Evolutionary conservation across 805 yeast species (phyloP).

Genomic region (Monosporozyma aerobia): DNA sequence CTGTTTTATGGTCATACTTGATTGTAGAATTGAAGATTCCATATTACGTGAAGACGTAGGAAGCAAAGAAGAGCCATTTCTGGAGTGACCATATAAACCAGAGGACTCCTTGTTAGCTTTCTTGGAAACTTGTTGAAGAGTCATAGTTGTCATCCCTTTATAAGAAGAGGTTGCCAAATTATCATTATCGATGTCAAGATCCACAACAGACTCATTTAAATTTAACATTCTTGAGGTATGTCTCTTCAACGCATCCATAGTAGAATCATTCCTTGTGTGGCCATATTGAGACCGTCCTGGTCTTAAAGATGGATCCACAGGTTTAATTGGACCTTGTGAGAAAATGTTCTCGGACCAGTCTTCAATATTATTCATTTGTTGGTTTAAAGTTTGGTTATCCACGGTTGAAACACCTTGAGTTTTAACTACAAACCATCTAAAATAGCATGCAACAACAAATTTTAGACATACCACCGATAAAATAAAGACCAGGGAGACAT

Average conservation of each 20-base stretch:
- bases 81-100: background rate
- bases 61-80: constrained; percentile 8
- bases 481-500: constrained; percentile 74
- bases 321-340: constrained; percentile 41
- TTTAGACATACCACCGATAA: constrained; percentile 69
- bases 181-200: constrained; percentile 1
- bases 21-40: constrained; percentile 4
- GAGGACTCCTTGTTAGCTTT: background rate
- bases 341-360: constrained; percentile 71
- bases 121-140: constrained; percentile 45
- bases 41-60: constrained; percentile 4
- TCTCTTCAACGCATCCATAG: constrained; percentile 30
- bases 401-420: constrained; percentile 70
- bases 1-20: constrained; percentile 30
- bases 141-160: constrained; percentile 45
- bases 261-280: constrained; percentile 12
- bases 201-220: constrained; percentile 9
- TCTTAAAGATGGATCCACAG: constrained; percentile 44
- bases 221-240: constrained; percentile 28
- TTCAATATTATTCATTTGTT: constrained; percentile 62
- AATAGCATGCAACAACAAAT: constrained; percentile 81
- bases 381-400: constrained; percentile 49
- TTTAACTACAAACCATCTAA: constrained; percentile 72
- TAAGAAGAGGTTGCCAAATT: background rate
- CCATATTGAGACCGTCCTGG: constrained; percentile 30